Evolutionary conservation across 169 alveolate species (phyloP).

Genomic region (Cryptosporidium sp.): DNA sequence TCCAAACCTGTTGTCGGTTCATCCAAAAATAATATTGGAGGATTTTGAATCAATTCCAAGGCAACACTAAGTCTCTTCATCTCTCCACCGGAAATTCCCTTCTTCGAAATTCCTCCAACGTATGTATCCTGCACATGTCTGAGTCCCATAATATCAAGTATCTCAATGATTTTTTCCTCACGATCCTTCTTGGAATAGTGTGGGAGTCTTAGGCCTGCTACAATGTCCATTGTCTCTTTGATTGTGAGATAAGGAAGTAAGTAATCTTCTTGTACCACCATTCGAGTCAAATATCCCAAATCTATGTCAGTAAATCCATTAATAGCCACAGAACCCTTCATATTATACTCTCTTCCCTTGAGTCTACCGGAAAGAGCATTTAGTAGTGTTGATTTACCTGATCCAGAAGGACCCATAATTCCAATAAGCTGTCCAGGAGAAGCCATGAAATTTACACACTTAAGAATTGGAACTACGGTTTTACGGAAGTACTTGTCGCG

Average conservation of each 20-base stretch:
- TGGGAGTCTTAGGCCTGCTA: conserved; percentile 79
- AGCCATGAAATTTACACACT: conserved; percentile 64
- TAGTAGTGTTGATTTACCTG: conserved; percentile 73
- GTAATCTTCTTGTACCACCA: conserved; percentile 78
- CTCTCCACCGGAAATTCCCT: conserved; percentile 86
- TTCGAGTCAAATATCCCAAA: conserved; percentile 66
- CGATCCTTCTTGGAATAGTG: conserved; percentile 77
- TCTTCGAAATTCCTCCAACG: conserved; percentile 78
- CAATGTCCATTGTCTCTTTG: conserved; percentile 79
- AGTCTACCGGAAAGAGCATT: conserved; percentile 76
- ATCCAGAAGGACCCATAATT: conserved; percentile 77
- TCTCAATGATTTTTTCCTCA: conserved; percentile 76
- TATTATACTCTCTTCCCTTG: conserved; percentile 44
- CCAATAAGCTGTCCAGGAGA: conserved; percentile 77
- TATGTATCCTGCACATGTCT: conserved; percentile 79
- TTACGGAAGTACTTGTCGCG: conserved; percentile 10
- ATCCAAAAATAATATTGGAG: conserved; percentile 87
- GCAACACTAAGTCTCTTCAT: conserved; percentile 87
- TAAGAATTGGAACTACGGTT: conserved; percentile 15
- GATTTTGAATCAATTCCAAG: conserved; percentile 85
- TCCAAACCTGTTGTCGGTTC: conserved; percentile 92
- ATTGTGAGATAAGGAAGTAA: conserved; percentile 79
- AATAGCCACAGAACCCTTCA: conserved; percentile 49
- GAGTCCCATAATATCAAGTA: conserved; percentile 79
- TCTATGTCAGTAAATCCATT: conserved; percentile 71